Conservation (phyloP, 2,329 filamentous ascomycete species). For the Trichoderma lentiforme region DNA sequence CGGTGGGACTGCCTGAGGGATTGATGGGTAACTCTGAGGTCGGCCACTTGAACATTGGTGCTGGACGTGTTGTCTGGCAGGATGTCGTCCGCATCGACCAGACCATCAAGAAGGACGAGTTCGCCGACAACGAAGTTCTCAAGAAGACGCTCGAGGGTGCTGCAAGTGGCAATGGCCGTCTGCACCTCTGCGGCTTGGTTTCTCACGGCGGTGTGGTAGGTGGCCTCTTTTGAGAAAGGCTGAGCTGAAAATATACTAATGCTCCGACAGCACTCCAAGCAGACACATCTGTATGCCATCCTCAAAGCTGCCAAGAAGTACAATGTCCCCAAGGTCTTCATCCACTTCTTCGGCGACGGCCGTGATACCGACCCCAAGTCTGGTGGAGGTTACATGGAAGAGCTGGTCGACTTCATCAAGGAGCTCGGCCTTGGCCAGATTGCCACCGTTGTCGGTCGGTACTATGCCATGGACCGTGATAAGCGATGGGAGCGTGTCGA, state of each 20-base stretch:
- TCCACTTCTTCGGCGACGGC: slow-evolving; percentile 98
- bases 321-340: slow-evolving; percentile 85
- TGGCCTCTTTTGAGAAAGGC: slow-evolving; percentile 20
- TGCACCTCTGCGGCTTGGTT: slow-evolving; percentile 88
- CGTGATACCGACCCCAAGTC: slow-evolving; percentile 98
- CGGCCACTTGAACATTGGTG: slow-evolving; percentile 97
- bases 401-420: slow-evolving; percentile 74
- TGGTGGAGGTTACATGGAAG: slow-evolving; percentile 80
- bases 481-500: slow-evolving; percentile 98
- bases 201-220: slow-evolving; percentile 87
- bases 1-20: slow-evolving; percentile 92
- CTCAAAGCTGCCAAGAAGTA: slow-evolving; percentile 87
- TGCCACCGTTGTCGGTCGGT: slow-evolving; percentile 89
- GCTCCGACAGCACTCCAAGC: slow-evolving; percentile 72
- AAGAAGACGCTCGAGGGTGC: slow-evolving; percentile 72
- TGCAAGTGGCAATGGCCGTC: slow-evolving; percentile 82
- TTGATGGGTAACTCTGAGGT: slow-evolving; percentile 99
- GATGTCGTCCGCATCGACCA: slow-evolving; percentile 95
- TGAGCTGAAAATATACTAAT: slow-evolving; percentile 14
- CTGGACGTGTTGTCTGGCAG: slow-evolving; percentile 97
- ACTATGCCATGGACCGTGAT: slow-evolving; percentile 99
- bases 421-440: slow-evolving; percentile 85
- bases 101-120: slow-evolving; percentile 79
- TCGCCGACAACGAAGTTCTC: slow-evolving; percentile 74
- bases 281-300: slow-evolving; percentile 84